Evolutionary conservation across 345 rosid genomes (phyloP).

Genomic region (Angophora floribunda): DNA sequence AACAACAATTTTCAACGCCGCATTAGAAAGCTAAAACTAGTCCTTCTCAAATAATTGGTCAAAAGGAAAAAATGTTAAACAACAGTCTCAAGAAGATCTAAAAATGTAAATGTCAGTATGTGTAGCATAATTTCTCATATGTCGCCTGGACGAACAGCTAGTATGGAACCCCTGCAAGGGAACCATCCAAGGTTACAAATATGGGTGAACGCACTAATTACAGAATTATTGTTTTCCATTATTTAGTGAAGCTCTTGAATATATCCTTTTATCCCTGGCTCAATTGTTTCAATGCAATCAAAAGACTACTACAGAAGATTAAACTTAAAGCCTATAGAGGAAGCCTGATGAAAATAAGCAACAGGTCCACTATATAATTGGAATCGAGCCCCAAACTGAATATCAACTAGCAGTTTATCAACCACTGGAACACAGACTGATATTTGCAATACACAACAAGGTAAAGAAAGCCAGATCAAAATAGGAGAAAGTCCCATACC

Average conservation of each 20-base stretch:
- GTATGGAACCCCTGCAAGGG: background rate
- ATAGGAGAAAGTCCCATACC: slow-evolving; percentile 23
- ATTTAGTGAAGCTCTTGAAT: background rate
- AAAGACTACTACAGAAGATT: background rate
- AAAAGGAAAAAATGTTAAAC: background rate
- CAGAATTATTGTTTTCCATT: background rate
- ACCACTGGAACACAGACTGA: background rate
- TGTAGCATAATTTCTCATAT: background rate
- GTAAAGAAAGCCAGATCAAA: background rate
- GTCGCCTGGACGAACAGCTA: background rate
- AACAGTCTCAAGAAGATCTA: background rate
- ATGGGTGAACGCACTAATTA: background rate
- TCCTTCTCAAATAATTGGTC: background rate
- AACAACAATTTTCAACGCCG: background rate
- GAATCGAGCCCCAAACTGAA: background rate
- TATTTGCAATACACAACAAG: background rate
- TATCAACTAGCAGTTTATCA: background rate
- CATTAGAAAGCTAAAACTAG: background rate
- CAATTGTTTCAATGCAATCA: background rate
- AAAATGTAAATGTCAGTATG: background rate
- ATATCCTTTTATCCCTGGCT: background rate
- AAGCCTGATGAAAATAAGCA: background rate
- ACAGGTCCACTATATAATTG: background rate
- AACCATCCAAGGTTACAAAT: background rate
- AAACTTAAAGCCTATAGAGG: background rate